These are phyloP conservation scores for Stachybotrys chartarum DNA, from an alignment of 2,329 filamentous ascomycete genomes.

Conservation along the genomic window DNA sequence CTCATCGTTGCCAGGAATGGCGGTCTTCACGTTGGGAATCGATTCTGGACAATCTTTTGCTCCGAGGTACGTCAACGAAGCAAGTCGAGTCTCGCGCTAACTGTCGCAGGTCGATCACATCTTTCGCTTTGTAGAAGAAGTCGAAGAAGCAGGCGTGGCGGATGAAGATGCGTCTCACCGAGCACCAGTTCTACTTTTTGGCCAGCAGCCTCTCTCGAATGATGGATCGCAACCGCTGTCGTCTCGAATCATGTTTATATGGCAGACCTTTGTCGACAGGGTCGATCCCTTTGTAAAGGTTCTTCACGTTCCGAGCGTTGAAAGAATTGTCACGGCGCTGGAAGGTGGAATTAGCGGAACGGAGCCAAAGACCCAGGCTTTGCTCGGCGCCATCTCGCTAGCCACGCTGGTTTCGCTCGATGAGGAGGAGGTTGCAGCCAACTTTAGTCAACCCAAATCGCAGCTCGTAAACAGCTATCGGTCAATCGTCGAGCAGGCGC, in stretches of 20 bases:
- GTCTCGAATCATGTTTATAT: slow-evolving; percentile 20
- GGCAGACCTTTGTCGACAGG: slow-evolving; percentile 19
- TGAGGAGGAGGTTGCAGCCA: slow-evolving; percentile 9
- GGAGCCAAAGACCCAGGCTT: slow-evolving; percentile 8
- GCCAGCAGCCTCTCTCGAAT: slow-evolving; percentile 1
- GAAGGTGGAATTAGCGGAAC: slow-evolving; percentile 9
- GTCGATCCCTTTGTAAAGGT: slow-evolving; percentile 24
- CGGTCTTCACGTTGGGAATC: slow-evolving; percentile 17
- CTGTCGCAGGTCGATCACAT: slow-evolving; percentile 18
- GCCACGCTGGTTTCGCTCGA: slow-evolving; percentile 17
- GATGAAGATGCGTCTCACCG: slow-evolving; percentile 11
- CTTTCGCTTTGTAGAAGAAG: slow-evolving; percentile 20
- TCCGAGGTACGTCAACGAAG: slow-evolving; percentile 12
- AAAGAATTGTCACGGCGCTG: slow-evolving; percentile 7
- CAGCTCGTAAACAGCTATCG: slow-evolving; percentile 11
- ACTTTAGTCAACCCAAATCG: slow-evolving; percentile 9
- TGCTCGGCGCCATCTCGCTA: slow-evolving; percentile 19
- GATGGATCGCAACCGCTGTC: slow-evolving; percentile 15
- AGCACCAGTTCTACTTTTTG: slow-evolving; percentile 6
- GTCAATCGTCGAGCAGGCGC: slow-evolving; percentile 14
- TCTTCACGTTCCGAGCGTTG: slow-evolving; percentile 13
- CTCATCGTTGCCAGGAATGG: slow-evolving; percentile 17
- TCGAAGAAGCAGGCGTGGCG: slow-evolving; percentile 3
- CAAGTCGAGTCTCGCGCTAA: not conserved
- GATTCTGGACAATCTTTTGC: slow-evolving; percentile 24